Base-by-base conservation (phyloP, 2,329 filamentous ascomycete genomes). In the Leptographium procerum region DNA sequence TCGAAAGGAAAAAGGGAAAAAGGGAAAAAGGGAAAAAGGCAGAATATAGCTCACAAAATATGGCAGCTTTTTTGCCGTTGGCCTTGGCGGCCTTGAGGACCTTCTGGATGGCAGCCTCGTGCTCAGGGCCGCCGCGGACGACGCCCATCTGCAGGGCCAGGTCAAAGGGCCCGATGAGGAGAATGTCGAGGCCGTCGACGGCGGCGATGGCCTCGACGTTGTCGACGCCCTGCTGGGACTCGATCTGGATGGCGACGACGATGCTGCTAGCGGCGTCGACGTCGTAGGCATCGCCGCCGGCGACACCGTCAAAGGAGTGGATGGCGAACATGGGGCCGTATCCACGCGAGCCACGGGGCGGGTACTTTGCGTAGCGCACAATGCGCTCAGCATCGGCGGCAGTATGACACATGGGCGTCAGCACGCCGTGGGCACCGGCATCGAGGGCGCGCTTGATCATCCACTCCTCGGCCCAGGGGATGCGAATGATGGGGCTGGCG, bases 391-490 rank as follows among this genome's bases (percentile, higher is more conserved):
- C 65, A 36, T 66, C 65, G 24, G 60, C 64, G 40, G 61, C 59
- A 1, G 62, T 61, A 60, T 66, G 64, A 61, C 64, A 64, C 64
- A 66, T 66, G 4, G 78, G 80, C 5, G 81, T 79, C 31, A 83
- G 70, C 40, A 84, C 75, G 34, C 80, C 81, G 65, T 84, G 81
- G 9, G 81, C 81, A 43, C 81, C 81, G 51, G 79, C 70, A 63
- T 84, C 82, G 43, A 85, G 73, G 13, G 81, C 81, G 55, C 81
- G 71, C 66, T 84, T 84, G 59, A 84, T 79, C 79, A 83, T 82
- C 80, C 79, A 83, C 53, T 76, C 73, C 69, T 84, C 79, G 58
- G 81, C 81, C 29, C 78, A 78, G 16, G 78, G 73, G 48, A 84
- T 77, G 56, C 71, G 68, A 24, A 77, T 73, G 57, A 77, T 70